phyloP scores from a whole-genome alignment of 2,329 filamentous ascomycete species.

The Monosporascus sp. region DNA sequence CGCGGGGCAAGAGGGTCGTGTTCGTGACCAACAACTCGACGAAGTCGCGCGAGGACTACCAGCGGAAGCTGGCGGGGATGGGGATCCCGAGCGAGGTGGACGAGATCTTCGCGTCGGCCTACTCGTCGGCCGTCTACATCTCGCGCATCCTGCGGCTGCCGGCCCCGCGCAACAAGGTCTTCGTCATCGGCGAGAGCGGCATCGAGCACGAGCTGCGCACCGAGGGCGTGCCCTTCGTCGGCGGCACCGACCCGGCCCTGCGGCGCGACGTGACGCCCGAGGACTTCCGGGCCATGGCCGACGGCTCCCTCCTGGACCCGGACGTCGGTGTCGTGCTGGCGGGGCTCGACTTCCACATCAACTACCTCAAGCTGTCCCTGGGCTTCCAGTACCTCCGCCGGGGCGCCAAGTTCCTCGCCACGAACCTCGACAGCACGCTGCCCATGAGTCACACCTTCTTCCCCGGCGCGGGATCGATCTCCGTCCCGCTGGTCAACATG shows the following conservation, averaged over 20 bases:
- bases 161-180: slow-evolving; percentile 83
- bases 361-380: slow-evolving; percentile 85
- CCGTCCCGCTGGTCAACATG: slow-evolving; percentile 73
- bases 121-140: slow-evolving; percentile 94
- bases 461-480: slow-evolving; percentile 82
- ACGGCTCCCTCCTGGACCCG: slow-evolving; percentile 71
- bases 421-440: slow-evolving; percentile 87
- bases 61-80: slow-evolving; percentile 79
- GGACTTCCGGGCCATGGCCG: slow-evolving; percentile 76
- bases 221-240: slow-evolving; percentile 75
- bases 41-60: slow-evolving; percentile 88
- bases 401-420: slow-evolving; percentile 84
- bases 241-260: slow-evolving; percentile 76
- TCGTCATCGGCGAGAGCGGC: slow-evolving; percentile 83
- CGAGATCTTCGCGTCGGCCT: slow-evolving; percentile 93
- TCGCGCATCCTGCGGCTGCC: slow-evolving; percentile 81
- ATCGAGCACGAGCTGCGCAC: slow-evolving; percentile 83
- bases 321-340: slow-evolving; percentile 86
- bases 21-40: slow-evolving; percentile 99
- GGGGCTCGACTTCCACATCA: slow-evolving; percentile 90
- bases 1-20: slow-evolving; percentile 84
- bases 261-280: slow-evolving; percentile 73
- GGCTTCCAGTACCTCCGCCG: slow-evolving; percentile 81
- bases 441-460: slow-evolving; percentile 80
- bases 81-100: slow-evolving; percentile 77